A percentile compares a stretch with the other conserved stretches of the same genome.
phyloP scores from a whole-genome alignment of 2,329 filamentous ascomycete species.

The Coniochaeta prunicola region DNA sequence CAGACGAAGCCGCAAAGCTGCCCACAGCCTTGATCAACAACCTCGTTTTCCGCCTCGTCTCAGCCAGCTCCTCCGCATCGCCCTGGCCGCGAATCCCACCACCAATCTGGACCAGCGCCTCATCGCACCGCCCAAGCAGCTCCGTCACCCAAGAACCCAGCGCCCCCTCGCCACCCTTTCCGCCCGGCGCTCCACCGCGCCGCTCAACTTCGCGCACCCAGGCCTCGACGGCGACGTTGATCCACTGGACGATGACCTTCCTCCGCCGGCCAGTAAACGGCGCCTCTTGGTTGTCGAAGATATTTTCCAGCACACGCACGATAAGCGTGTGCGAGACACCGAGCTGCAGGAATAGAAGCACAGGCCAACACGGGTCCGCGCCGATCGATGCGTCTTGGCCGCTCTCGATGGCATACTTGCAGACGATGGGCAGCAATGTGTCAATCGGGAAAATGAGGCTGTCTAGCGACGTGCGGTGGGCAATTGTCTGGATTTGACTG shows the following conservation, averaged over 20 bases:
- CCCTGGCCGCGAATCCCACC: conserved; percentile 1
- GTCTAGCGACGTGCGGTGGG: conserved; percentile 56
- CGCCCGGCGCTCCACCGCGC: conserved; percentile 29
- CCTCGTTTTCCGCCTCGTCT: conserved; percentile 9
- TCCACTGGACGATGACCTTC: conserved; percentile 47
- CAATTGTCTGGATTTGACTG: conserved; percentile 55
- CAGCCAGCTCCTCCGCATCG: conserved; percentile 14
- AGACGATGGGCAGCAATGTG: conserved; percentile 53
- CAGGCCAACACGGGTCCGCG: conserved; percentile 50
- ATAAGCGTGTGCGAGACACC: conserved; percentile 51
- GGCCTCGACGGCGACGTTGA: conserved; percentile 38
- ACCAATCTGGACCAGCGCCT: conserved; percentile 20
- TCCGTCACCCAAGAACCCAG: conserved; percentile 40
- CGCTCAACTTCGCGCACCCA: conserved; percentile 44
- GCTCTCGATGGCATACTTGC: conserved; percentile 52
- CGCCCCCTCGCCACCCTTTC: conserved; percentile 23
- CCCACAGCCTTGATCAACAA: background rate
- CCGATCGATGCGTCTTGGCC: conserved; percentile 51
- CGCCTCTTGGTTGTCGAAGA: conserved; percentile 52
- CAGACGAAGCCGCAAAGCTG: background rate
- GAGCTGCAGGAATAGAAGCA: conserved; percentile 47
- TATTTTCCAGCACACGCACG: conserved; percentile 45
- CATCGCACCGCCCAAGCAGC: conserved; percentile 42
- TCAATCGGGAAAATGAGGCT: conserved; percentile 60
- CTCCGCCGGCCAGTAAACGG: conserved; percentile 47